These are phyloP conservation scores for Pythium biforme DNA, from an alignment of 352 stramenopile genomes.

Conservation along the genomic window DNA sequence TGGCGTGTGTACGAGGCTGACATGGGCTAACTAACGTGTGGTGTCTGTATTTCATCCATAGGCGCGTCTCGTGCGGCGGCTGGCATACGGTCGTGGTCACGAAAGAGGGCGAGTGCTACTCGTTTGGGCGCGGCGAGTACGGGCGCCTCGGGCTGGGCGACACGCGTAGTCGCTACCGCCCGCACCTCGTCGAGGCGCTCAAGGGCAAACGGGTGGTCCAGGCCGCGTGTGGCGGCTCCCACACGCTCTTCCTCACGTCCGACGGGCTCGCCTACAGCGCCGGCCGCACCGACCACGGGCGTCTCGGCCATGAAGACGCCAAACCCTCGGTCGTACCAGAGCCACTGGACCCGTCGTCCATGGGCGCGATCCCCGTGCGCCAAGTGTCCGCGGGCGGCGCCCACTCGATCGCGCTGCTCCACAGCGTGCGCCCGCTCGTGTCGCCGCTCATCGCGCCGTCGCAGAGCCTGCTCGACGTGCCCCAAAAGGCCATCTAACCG, in stretches of 20 bases:
- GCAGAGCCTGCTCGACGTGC: slow-evolving; percentile 10
- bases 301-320: slow-evolving; percentile 54
- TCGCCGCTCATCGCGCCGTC: slow-evolving; percentile 60
- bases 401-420: slow-evolving; percentile 72
- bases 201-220: slow-evolving; percentile 65
- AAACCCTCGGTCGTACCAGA: slow-evolving; percentile 56
- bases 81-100: slow-evolving; percentile 83
- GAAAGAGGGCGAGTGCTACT: slow-evolving; percentile 71
- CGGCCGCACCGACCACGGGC: slow-evolving; percentile 77
- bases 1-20: slow-evolving; percentile 28
- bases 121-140: slow-evolving; percentile 78
- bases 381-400: slow-evolving; percentile 73
- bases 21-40: no score
- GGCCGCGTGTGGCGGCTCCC: slow-evolving; percentile 64
- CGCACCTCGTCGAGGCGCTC: slow-evolving; percentile 65
- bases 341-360: slow-evolving; percentile 37
- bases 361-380: slow-evolving; percentile 55
- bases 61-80: slow-evolving; percentile 75
- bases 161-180: slow-evolving; percentile 61
- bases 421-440: slow-evolving; percentile 51
- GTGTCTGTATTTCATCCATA: not conserved
- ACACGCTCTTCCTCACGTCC: slow-evolving; percentile 87
- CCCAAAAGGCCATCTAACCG: slow-evolving; percentile 22
- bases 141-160: slow-evolving; percentile 85
- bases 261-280: slow-evolving; percentile 84